Base-by-base conservation (phyloP, 371 early-diverging fungal genomes). In the Capillidium rhysosporum region DNA sequence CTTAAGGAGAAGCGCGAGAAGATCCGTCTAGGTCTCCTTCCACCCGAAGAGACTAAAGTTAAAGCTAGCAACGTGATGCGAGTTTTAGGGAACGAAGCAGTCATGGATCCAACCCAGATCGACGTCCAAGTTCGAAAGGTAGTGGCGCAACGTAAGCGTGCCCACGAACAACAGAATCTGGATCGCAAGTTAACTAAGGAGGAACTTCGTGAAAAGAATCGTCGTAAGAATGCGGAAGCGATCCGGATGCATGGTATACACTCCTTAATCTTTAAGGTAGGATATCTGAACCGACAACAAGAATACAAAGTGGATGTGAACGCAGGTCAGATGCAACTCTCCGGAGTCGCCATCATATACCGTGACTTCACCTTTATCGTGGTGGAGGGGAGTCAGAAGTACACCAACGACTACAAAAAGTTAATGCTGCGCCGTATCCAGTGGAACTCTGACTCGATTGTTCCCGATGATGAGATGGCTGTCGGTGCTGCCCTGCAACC, bases 361-460 rank as follows among this genome's bases (percentile, higher is more conserved):
- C 74, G 78, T 0, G 77, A 75, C 9, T 75, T 79, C 58, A 77
- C 74, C 56, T 55, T 94, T 43, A 89, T 97, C 1, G 68, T 92
- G 46, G 95, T 89, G 1, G 98, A 97, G 67, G 98, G 96, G 0
- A 86, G 93, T 0, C 84, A 82, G 4, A 87, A 92, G 62, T 75
- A 77, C 12, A 75, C 94, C 59, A 82, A 83, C 55, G 76, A 80
- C 20, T 97, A 90, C 72, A 94, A 91, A 62, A 88, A 90, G 60
- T 69, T 97, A 21, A 88, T 97, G 94, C 66, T 92, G n/a, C 68
- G 86, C 26, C 77, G 98, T 28, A 94, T 97, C 58, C 80, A 92
- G 58, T 97, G 98, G 98, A 67, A 74, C 18, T 67, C 66, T 26
- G 60, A 61, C 20, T 63, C 65, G 63, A 70, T 56, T 4, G 60